Percentiles rank a stretch among this genome's conserved stretches.
Evolutionary conservation across 192 early-diverging fungal genomes (phyloP).

Genomic region (Funneliformis mosseae): DNA sequence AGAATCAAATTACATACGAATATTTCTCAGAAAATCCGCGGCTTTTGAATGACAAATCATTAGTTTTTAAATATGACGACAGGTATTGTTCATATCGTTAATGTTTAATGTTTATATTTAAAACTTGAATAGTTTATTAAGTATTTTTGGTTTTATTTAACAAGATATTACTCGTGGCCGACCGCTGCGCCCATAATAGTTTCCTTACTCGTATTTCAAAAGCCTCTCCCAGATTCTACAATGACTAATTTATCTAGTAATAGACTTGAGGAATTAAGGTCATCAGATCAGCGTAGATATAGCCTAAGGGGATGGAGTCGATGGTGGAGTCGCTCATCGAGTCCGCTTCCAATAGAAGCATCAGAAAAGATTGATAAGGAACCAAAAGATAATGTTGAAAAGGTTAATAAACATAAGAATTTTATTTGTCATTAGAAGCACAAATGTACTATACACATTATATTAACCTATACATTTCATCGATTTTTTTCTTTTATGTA

Average conservation of each 20-base stretch:
- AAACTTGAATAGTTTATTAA: background rate
- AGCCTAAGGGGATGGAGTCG: conserved; percentile 44
- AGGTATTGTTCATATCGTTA: conserved; percentile 35
- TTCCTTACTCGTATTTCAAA: conserved; percentile 58
- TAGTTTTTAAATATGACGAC: conserved; percentile 59
- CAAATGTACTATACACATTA: background rate
- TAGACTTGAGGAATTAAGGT: background rate
- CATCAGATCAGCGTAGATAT: conserved; percentile 41
- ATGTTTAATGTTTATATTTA: background rate
- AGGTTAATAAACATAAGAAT: background rate
- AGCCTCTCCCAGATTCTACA: conserved; percentile 50
- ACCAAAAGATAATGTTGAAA: background rate
- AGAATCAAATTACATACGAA: conserved; percentile 59
- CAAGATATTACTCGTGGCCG: conserved; percentile 63
- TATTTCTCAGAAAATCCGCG: conserved; percentile 55
- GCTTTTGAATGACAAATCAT: conserved; percentile 52
- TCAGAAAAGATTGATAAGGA: background rate
- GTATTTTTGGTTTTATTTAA: background rate
- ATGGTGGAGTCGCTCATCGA: conserved; percentile 44
- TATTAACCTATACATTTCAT: background rate
- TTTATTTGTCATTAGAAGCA: background rate
- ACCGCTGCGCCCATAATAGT: conserved; percentile 63
- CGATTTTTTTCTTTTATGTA: background rate
- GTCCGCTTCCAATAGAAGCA: background rate
- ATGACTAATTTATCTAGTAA: conserved; percentile 16